Conservation (phyloP, 192 early-diverging fungal genomes). For the Podila verticillata region DNA sequence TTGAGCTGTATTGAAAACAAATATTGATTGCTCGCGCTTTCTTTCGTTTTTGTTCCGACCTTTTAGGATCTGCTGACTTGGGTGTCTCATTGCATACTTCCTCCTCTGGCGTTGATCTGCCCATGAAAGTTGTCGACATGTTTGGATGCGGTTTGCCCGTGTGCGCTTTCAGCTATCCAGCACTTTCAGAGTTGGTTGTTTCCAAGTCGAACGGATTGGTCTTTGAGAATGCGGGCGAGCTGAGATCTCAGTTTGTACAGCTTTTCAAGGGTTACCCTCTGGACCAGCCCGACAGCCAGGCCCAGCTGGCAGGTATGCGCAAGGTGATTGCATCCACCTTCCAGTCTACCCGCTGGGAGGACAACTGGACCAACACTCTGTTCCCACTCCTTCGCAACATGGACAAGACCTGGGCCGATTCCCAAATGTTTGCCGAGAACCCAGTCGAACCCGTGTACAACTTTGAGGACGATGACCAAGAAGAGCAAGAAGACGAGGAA, state of each 20-base stretch:
- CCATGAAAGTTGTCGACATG: conserved; percentile 99
- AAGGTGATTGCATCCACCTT: conserved; percentile 21
- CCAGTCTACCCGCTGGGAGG: conserved; percentile 40
- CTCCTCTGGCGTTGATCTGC: conserved; percentile 95
- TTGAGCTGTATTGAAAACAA: neutral
- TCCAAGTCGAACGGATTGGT: conserved; percentile 42
- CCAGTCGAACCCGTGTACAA: conserved; percentile 25
- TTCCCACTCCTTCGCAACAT: conserved; percentile 34
- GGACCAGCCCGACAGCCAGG: conserved; percentile 24
- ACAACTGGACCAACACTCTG: conserved; percentile 40
- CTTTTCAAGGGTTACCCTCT: conserved; percentile 37
- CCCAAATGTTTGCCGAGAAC: conserved; percentile 47
- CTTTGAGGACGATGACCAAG: neutral
- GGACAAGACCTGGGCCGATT: conserved; percentile 50
- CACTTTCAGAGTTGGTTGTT: conserved; percentile 37
- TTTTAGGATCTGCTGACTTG: conserved; percentile 86
- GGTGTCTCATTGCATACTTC: conserved; percentile 94
- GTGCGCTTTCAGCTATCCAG: conserved; percentile 67
- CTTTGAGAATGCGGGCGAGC: conserved; percentile 35
- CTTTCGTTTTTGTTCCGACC: neutral
- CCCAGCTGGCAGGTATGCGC: conserved; percentile 31
- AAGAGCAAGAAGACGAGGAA: conserved; percentile 9
- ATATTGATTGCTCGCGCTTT: neutral
- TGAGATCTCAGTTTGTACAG: conserved; percentile 26
- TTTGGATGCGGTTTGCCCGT: conserved; percentile 95